Percentiles rank a stretch among this genome's conserved stretches.
These are phyloP conservation scores for Neurospora sp. DNA, from an alignment of 495 filamentous ascomycete species.

Conservation along the genomic window DNA sequence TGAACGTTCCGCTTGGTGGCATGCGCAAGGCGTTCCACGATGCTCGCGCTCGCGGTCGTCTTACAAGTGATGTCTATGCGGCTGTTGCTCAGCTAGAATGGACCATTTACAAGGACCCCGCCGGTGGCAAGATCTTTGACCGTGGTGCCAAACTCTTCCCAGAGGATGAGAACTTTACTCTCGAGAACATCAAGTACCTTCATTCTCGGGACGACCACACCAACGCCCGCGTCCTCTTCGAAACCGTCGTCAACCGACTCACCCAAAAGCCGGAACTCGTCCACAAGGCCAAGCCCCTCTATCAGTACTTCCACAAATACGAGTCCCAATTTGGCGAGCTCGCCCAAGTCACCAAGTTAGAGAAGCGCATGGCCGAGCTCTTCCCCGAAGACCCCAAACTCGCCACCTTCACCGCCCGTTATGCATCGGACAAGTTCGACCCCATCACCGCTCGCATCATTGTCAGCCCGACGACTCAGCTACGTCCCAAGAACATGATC, in stretches of 20 bases:
- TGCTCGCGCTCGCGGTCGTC: constrained; percentile 69
- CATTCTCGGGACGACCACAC: constrained; percentile 83
- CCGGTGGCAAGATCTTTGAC: constrained; percentile 90
- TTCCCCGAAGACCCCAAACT: constrained; percentile 80
- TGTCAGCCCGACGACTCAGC: constrained; percentile 67
- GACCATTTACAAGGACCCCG: constrained; percentile 86
- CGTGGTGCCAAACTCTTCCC: constrained; percentile 86
- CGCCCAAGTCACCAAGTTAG: constrained; percentile 74
- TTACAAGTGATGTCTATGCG: constrained; percentile 89
- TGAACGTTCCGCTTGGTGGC: constrained; percentile 56
- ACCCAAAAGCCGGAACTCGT: constrained; percentile 59
- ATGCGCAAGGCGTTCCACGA: constrained; percentile 79
- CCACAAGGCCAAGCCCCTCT: constrained; percentile 71
- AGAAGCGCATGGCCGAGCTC: constrained; percentile 83
- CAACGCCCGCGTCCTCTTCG: constrained; percentile 90
- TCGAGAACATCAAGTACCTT: constrained; percentile 92
- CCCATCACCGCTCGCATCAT: constrained; percentile 73
- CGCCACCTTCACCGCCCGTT: constrained; percentile 64
- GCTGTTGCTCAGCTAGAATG: constrained; percentile 87
- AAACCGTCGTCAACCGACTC: constrained; percentile 74
- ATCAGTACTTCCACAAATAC: constrained; percentile 84
- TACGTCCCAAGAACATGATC: constrained; percentile 46
- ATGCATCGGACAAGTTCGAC: constrained; percentile 43
- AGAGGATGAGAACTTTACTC: constrained; percentile 78
- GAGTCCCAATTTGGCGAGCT: constrained; percentile 92